Base-by-base conservation (phyloP, 2,329 filamentous ascomycete genomes). In the Lecanoromycetidae sp. region DNA sequence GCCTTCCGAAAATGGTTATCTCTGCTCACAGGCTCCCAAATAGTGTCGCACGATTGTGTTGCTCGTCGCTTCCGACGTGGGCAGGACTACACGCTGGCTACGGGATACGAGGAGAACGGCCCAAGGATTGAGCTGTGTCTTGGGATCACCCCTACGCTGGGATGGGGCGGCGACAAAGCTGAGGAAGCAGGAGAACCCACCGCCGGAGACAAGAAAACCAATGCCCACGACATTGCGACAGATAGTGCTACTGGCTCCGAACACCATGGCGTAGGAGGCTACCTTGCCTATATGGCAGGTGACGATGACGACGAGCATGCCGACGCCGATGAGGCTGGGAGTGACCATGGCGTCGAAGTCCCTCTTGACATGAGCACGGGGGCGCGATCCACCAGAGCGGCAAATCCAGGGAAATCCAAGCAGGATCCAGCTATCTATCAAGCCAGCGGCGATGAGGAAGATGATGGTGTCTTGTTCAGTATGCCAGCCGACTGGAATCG, bases 1-100 rank as follows among this genome's bases (percentile, higher is more conserved):
- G 79, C 87, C 33, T 98, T 98, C 71, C 79, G 80, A 36, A 84
- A 90, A 62, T 96, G 91, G 87, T 74, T 98, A 19, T 77, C 84
- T 46, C 74, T 90, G 44, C 82, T 87, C 4, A 96, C 90, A 0
- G 80, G 82, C 27, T 80, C 85, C 52, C 73, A 71, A 1, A 67
- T 96, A 12, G 77, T 81, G 51, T 82, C 78, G 59, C 79, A 82
- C 57, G 82, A 93, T 58, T 66, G 93, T 42, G 66, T 93, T n/a
- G 86, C 85, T 0, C 79, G 91, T 19, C 79, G 88, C 27, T 98
- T 98, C 71, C 79, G 91, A 7, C 79, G 79, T 39, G 87, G 91
- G 5, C 67, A 80, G 52, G 91, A 98, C 66, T 98, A 98, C 62
- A 94, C 90, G 2, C 77, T 98, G 17, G 91, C 91, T 2, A 94